A percentile compares a stretch with the other conserved stretches of the same genome.
These are phyloP conservation scores for Micromonas commoda DNA, from an alignment of 139 green algal genomes.

Conservation along the genomic window DNA sequence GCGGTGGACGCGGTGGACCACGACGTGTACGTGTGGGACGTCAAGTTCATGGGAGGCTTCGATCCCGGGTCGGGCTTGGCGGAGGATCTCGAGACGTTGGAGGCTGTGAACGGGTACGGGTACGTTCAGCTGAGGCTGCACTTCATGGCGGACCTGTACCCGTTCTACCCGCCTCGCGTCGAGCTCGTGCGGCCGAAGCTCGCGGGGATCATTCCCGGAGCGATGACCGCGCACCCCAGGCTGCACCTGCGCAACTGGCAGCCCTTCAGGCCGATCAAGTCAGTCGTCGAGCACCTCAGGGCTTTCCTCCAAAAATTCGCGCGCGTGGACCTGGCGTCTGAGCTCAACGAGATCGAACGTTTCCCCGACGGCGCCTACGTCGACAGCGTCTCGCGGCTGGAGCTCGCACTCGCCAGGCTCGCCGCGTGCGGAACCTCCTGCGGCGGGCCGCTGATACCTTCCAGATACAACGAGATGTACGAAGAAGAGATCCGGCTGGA, in stretches of 20 bases:
- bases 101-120: neutral
- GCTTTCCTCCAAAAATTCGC: conserved; percentile 13
- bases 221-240: neutral
- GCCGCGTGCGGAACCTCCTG: neutral
- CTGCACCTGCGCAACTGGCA: conserved; percentile 15
- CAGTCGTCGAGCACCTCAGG: neutral
- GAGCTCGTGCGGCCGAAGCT: neutral
- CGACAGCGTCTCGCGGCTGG: neutral
- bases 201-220: neutral
- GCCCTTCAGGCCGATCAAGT: neutral
- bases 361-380: conserved; percentile 6
- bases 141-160: conserved; percentile 21
- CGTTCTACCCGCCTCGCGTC: conserved; percentile 14
- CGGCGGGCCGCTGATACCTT: neutral
- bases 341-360: neutral
- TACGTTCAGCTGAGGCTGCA: conserved; percentile 3
- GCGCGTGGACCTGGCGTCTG: neutral
- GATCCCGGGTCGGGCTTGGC: neutral
- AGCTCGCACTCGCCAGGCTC: neutral
- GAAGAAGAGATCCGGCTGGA: neutral
- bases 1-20: neutral
- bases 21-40: conserved; percentile 9
- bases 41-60: neutral
- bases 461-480: neutral
- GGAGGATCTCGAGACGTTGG: neutral